A percentile compares a stretch with the other conserved stretches of the same genome.
These are phyloP conservation scores for Aspergillus sp. DNA, from an alignment of 2,329 filamentous ascomycete species.

Conservation along the genomic window DNA sequence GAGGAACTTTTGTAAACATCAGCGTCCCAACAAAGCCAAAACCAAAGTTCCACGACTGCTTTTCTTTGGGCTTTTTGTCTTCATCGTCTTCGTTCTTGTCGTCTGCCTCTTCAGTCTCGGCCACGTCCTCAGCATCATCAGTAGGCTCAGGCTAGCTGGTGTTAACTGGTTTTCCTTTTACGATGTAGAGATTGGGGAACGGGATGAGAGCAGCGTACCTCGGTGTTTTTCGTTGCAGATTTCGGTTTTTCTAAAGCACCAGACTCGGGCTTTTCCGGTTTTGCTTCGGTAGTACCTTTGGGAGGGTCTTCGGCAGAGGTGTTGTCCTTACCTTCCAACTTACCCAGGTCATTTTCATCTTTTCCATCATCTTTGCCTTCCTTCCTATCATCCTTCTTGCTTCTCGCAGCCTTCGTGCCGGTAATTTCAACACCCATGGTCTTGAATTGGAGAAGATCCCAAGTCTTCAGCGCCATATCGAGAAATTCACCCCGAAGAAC, in stretches of 20 bases:
- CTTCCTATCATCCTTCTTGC: not conserved
- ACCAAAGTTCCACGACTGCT: not conserved
- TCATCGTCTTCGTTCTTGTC: not conserved
- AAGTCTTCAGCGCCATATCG: not conserved
- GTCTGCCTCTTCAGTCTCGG: not conserved
- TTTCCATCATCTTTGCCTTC: not conserved
- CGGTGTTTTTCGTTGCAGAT: not conserved
- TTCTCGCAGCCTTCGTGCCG: not conserved
- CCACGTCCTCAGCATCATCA: not conserved
- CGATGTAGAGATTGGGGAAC: not conserved
- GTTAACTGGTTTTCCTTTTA: not conserved
- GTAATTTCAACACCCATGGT: not conserved
- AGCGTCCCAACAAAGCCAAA: not conserved
- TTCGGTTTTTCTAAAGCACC: not conserved
- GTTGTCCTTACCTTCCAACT: not conserved
- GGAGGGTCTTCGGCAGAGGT: not conserved
- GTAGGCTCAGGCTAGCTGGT: not conserved
- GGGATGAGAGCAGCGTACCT: not conserved
- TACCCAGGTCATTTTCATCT: not conserved
- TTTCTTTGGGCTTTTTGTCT: not conserved
- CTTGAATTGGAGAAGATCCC: constrained; percentile 1
- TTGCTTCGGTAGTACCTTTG: not conserved
- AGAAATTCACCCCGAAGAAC: not conserved
- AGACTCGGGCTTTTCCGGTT: not conserved
- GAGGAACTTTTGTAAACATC: not conserved